These are phyloP conservation scores for Didymella keratinophila DNA, from an alignment of 2,329 filamentous ascomycete genomes.

Conservation along the genomic window DNA sequence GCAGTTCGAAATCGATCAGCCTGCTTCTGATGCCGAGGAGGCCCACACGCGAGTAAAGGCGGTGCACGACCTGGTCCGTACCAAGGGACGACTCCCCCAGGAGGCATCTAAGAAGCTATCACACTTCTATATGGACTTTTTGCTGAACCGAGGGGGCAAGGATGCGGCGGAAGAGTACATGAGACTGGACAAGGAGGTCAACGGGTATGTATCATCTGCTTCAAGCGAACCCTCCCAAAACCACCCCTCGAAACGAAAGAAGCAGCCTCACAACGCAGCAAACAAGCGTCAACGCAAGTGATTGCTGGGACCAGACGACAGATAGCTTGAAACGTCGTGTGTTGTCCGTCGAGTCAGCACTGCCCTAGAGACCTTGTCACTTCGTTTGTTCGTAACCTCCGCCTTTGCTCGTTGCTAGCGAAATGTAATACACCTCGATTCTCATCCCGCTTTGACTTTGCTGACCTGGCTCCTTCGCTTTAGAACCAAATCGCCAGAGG, in stretches of 20 bases:
- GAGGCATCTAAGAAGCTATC: slow-evolving; percentile 77
- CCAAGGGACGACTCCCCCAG: slow-evolving; percentile 73
- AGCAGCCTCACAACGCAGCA: slow-evolving; percentile 45
- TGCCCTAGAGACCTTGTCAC: slow-evolving; percentile 21
- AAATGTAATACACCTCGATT: slow-evolving; percentile 42
- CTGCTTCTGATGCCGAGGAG: slow-evolving; percentile 71
- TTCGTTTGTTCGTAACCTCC: slow-evolving; percentile 30
- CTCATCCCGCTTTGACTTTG: slow-evolving; percentile 23
- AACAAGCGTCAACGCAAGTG: slow-evolving; percentile 44
- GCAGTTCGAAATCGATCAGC: slow-evolving; percentile 86
- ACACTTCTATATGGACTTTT: slow-evolving; percentile 80
- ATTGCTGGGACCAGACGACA: slow-evolving; percentile 20
- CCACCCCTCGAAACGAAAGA: slow-evolving; percentile 36
- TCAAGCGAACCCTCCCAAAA: slow-evolving; percentile 35
- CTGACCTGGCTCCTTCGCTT: slow-evolving; percentile 19
- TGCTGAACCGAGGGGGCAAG: slow-evolving; percentile 82
- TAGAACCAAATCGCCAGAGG: slow-evolving; percentile 27
- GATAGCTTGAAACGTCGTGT: slow-evolving; percentile 11
- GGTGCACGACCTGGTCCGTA: slow-evolving; percentile 77
- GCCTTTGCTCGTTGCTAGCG: slow-evolving; percentile 34
- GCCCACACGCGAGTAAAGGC: slow-evolving; percentile 76
- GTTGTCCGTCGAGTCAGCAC: slow-evolving; percentile 9
- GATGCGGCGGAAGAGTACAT: slow-evolving; percentile 88
- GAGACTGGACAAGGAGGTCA: slow-evolving; percentile 82
- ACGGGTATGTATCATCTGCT: slow-evolving; percentile 65